A percentile compares a stretch with the other conserved stretches of the same genome.
phyloP scores from a whole-genome alignment of 2,329 filamentous ascomycete species.

The Apiospora aurea region DNA sequence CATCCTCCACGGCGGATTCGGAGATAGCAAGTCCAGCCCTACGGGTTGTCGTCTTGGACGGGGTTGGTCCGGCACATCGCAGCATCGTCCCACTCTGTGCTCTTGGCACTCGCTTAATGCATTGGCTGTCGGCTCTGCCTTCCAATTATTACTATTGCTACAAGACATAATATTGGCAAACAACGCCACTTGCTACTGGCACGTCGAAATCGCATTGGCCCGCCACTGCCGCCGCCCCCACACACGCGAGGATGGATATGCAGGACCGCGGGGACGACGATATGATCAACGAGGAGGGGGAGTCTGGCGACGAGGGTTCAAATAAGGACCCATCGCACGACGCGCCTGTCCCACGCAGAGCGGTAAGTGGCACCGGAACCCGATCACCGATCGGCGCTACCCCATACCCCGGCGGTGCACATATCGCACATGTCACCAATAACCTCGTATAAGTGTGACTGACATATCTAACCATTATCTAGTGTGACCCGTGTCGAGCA shows the following conservation, averaged over 20 bases:
- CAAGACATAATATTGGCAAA: not conserved
- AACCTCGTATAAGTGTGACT: not conserved
- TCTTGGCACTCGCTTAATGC: constrained; percentile 14
- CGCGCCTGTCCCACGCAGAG: constrained; percentile 13
- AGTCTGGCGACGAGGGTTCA: constrained; percentile 1
- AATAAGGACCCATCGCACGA: not conserved
- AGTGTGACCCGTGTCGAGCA: constrained; percentile 23
- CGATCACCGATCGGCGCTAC: constrained; percentile 1
- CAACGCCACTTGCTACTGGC: not conserved
- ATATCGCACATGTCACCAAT: not conserved
- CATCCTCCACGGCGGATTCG: constrained; percentile 6
- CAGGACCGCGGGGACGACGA: not conserved
- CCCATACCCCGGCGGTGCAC: not conserved
- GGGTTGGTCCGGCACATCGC: not conserved
- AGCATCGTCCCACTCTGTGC: not conserved
- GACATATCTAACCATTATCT: not conserved
- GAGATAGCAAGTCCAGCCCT: constrained; percentile 20
- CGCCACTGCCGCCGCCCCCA: not conserved
- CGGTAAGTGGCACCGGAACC: constrained; percentile 7
- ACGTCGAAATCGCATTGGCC: not conserved
- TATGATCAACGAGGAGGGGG: constrained; percentile 17
- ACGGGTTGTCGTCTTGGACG: not conserved
- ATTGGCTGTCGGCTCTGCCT: constrained; percentile 5
- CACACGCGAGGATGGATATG: not conserved
- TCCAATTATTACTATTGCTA: not conserved